Evolutionary conservation across 2,329 filamentous ascomycete species (phyloP), one percentile per base, ranked within the genome.

Genomic region (Pleoardoris graminearum): DNA sequence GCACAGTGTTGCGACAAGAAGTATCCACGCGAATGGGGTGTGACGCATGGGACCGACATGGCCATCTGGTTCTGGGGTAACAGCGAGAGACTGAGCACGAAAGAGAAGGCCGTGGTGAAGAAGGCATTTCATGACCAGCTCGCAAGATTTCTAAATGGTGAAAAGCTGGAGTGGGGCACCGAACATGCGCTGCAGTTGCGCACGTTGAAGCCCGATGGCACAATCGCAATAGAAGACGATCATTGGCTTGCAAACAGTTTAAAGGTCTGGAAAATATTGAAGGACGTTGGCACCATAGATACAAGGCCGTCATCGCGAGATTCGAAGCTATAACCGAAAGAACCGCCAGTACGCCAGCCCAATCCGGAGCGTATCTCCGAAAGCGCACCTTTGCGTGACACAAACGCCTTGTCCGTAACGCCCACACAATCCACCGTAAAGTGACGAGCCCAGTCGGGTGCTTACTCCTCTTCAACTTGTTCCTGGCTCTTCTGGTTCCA

Each of bases 1-100:
- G 76, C 79, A 5, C 66, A 75, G 38, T 81, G 78, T 52, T 75
- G 77, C 3, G 77, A 79, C 39, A 55, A 60, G 5, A 57, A 59
- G 3, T 60, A 77, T 8, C 80, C 80, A 1, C 66, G 64, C 1
- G 70, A 75, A 35, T 84, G 79, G 76, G 80, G 79, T 2, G 80
- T 80, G 2, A 84, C 81, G 14, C 82, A 85, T 61, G 75, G 75
- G 0, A 79, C 79, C 0, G 82, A 85, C 55, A 73, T 79, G 61
- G 68, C 74, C 5, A 76, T 84, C 25, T 85, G 82, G 82, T 81
- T 83, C 51, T 84, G 77, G 76, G 82, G 82, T 0, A 76, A 79
- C 56, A 78, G 77, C 1, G 69, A 67, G 4, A 52, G 60, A 0
- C 51, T 84, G 46, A 73, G 66, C 6, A 62, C 63, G 0, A 57